phyloP scores from a whole-genome alignment of 352 stramenopile species.

The Phytophthora lateralis region DNA sequence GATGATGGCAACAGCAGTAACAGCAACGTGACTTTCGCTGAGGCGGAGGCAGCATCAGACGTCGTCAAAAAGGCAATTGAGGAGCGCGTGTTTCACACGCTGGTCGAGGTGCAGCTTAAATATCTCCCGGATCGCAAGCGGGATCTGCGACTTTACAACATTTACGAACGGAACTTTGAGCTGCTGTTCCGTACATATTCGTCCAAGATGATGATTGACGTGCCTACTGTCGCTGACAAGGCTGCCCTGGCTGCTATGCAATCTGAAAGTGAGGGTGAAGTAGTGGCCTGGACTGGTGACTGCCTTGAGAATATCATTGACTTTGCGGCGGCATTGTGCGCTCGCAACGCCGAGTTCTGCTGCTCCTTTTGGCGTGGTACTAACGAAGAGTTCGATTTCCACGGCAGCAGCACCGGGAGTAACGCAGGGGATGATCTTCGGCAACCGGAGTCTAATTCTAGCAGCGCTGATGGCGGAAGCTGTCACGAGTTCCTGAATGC shows the following conservation, averaged over 20 bases:
- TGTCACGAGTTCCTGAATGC: slow-evolving; percentile 70
- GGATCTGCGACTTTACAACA: slow-evolving; percentile 68
- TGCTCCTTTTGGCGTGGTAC: slow-evolving; percentile 64
- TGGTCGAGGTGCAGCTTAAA: slow-evolving; percentile 76
- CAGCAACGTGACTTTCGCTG: slow-evolving; percentile 55
- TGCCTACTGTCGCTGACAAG: slow-evolving; percentile 77
- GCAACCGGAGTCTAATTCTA: slow-evolving; percentile 27
- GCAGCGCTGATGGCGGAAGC: slow-evolving; percentile 38
- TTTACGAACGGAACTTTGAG: slow-evolving; percentile 77
- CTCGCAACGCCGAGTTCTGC: slow-evolving; percentile 58
- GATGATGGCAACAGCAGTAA: slow-evolving; percentile 36
- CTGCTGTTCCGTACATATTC: slow-evolving; percentile 74
- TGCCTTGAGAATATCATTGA: slow-evolving; percentile 83
- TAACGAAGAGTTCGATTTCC: slow-evolving; percentile 44
- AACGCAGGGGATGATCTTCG: slow-evolving; percentile 28
- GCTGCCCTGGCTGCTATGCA: slow-evolving; percentile 68
- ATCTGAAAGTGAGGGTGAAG: slow-evolving; percentile 60
- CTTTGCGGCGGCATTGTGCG: slow-evolving; percentile 69
- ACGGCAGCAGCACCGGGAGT: slow-evolving; percentile 27
- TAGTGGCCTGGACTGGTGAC: slow-evolving; percentile 68
- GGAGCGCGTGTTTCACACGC: slow-evolving; percentile 66
- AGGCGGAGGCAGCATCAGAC: slow-evolving; percentile 48
- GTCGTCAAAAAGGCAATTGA: slow-evolving; percentile 82
- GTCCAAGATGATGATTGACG: slow-evolving; percentile 80
- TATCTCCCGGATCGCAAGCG: slow-evolving; percentile 78